Evolutionary conservation across 805 yeast genomes (phyloP).

Genomic region (Clavispora asparagi): DNA sequence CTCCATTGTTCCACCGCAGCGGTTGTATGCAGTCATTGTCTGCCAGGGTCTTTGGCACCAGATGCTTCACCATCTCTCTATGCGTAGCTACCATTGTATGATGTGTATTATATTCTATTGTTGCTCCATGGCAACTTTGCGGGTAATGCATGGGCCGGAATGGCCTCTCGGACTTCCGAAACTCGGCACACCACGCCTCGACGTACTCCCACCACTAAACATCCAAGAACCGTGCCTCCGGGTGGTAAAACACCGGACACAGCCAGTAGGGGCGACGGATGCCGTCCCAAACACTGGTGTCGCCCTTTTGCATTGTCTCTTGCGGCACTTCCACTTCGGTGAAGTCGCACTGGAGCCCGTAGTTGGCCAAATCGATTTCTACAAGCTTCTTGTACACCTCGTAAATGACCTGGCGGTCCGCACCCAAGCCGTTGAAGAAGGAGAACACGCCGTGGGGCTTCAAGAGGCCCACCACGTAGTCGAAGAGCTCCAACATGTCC

Average conservation of each 20-base stretch:
- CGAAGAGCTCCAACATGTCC: conserved; percentile 84
- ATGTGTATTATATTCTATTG: no score
- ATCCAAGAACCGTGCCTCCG: conserved; percentile 48
- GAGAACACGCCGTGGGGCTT: conserved; percentile 82
- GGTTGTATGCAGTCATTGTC: no score
- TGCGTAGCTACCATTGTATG: no score
- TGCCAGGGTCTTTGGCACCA: no score
- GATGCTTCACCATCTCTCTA: no score
- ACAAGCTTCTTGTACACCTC: conserved; percentile 82
- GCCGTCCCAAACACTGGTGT: conserved; percentile 54
- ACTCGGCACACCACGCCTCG: no score
- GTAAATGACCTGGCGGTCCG: conserved; percentile 38
- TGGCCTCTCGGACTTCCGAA: no score
- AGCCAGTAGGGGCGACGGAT: conserved; percentile 63
- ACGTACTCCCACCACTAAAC: not conserved
- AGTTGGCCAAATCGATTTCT: conserved; percentile 70
- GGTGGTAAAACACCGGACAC: conserved; percentile 64
- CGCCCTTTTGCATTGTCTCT: conserved; percentile 24
- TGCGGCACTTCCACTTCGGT: conserved; percentile 44
- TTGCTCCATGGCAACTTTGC: no score
- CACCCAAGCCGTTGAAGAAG: conserved; percentile 79
- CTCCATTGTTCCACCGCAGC: no score
- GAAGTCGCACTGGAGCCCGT: conserved; percentile 68
- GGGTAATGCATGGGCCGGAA: no score
- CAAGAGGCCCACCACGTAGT: conserved; percentile 72